Percentiles rank a stretch among this genome's conserved stretches.
Conservation (phyloP, 495 filamentous ascomycete genomes). For the Usnea hakonensis region DNA sequence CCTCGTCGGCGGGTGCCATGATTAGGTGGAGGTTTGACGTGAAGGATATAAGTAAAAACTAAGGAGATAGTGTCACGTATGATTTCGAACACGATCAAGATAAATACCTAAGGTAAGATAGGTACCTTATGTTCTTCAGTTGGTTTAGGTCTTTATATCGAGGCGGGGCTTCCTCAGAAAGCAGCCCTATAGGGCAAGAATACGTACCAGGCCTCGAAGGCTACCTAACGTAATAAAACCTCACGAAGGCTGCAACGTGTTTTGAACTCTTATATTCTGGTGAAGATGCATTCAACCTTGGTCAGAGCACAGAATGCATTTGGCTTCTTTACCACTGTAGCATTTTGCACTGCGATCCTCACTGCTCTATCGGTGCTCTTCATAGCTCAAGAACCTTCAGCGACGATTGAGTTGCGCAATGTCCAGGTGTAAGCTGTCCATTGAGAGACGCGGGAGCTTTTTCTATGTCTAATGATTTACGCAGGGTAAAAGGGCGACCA, state of each 20-base stretch:
- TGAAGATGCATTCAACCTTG: conserved; percentile 76
- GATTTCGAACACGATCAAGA: no score
- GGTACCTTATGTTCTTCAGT: no score
- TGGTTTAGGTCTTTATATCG: no score
- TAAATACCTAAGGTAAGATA: no score
- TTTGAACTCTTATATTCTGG: not conserved
- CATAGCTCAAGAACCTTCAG: conserved; percentile 58
- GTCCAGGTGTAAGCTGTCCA: conserved; percentile 68
- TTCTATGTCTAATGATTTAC: conserved; percentile 9
- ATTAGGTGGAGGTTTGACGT: not conserved
- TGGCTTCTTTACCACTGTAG: conserved; percentile 94
- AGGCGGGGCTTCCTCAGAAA: no score
- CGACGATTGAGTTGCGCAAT: conserved; percentile 60
- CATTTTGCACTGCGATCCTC: conserved; percentile 67
- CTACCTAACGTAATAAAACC: no score
- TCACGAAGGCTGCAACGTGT: conserved; percentile 7
- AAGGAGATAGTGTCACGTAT: not conserved
- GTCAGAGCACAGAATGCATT: conserved; percentile 87
- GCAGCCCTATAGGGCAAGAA: not conserved
- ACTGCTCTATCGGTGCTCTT: conserved; percentile 72
- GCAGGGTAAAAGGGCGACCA: conserved; percentile 75
- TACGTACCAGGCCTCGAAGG: not conserved
- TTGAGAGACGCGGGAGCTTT: not conserved
- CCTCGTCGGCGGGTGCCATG: conserved; percentile 18
- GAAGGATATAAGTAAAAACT: not conserved